Conservation (phyloP, 176 grass and related monocot genomes). For the Guadua angustifolia region DNA sequence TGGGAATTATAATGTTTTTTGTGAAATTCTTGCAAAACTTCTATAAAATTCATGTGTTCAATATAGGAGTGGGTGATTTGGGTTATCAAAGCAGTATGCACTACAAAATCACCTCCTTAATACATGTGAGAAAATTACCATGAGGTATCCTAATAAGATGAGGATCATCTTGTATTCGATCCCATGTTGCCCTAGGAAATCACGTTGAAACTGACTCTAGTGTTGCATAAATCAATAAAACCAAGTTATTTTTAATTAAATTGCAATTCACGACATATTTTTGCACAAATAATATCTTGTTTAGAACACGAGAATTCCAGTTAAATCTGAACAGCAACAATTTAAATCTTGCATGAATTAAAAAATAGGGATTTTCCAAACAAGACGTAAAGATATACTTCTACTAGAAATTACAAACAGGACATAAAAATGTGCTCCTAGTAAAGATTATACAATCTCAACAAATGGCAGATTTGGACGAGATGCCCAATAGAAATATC, state of each 20-base stretch:
- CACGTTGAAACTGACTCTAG: not conserved
- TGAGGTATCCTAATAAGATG: not conserved
- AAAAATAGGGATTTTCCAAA: too few species aligned
- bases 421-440: too few species aligned
- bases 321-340: too few species aligned
- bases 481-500: constrained; percentile 1
- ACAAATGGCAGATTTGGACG: not conserved
- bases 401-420: not conserved
- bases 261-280: not conserved
- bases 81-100: not conserved
- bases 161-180: not conserved
- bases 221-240: not conserved
- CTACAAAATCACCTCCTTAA: not conserved
- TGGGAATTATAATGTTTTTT: too few species aligned
- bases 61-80: not conserved
- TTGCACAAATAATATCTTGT: not conserved
- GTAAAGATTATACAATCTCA: too few species aligned
- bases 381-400: not conserved
- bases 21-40: too few species aligned
- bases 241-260: not conserved
- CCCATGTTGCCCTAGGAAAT: not conserved
- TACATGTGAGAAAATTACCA: not conserved
- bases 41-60: not conserved
- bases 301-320: not conserved
- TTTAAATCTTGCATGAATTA: too few species aligned